phyloP scores from a whole-genome alignment of 1,284 basidiomycete genomes.

The Cryptococcus wingfieldii region DNA sequence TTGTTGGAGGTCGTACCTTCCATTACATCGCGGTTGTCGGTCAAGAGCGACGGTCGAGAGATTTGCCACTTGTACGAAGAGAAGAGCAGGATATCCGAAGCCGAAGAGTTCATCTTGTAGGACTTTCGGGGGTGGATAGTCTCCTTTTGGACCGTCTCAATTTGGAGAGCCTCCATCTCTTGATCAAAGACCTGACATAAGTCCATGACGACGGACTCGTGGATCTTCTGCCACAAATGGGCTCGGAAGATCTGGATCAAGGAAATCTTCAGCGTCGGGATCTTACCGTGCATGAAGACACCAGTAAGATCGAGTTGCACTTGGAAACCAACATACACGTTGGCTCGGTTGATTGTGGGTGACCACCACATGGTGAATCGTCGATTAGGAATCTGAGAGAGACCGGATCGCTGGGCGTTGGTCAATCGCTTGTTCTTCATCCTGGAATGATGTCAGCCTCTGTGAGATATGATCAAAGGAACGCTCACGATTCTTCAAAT shows the following conservation, averaged over 20 bases:
- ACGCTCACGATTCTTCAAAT: constrained; percentile 71
- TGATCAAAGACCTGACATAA: constrained; percentile 99
- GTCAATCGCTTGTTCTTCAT: constrained; percentile 89
- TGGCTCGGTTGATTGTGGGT: constrained; percentile 86
- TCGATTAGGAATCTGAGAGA: constrained; percentile 86
- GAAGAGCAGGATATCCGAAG: constrained; percentile 93
- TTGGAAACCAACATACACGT: constrained; percentile 99
- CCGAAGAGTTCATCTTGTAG: constrained; percentile 99
- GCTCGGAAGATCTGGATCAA: constrained; percentile 98
- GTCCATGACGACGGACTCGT: constrained; percentile 89
- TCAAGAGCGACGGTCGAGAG: constrained; percentile 88
- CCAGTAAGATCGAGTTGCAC: constrained; percentile 94
- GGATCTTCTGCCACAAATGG: constrained; percentile 91
- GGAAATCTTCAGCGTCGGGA: constrained; percentile 66
- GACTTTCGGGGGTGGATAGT: constrained; percentile 97
- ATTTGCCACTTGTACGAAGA: constrained; percentile 99
- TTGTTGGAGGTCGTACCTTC: constrained; percentile 98
- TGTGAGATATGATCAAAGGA: not conserved
- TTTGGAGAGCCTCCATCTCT: constrained; percentile 94
- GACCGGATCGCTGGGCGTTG: constrained; percentile 64
- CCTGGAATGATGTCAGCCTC: not conserved
- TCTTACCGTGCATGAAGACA: constrained; percentile 54
- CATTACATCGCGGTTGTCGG: constrained; percentile 91
- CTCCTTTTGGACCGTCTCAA: constrained; percentile 99
- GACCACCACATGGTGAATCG: constrained; percentile 99